Base-by-base conservation (phyloP, 139 green algal genomes). In the Volvox africanus region DNA sequence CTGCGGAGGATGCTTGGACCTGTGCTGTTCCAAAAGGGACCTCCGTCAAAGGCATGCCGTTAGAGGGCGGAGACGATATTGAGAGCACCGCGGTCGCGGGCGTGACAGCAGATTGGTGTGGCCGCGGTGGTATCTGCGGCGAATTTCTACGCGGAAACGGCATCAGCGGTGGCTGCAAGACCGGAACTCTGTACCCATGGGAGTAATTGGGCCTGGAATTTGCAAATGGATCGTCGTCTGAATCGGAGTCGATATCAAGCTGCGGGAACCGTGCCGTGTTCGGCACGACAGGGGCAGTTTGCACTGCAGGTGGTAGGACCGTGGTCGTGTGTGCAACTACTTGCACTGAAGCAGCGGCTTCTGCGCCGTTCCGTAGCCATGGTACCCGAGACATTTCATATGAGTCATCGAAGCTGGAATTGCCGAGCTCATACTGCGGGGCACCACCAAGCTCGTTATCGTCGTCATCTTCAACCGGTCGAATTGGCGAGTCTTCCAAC, bases 211-310 rank as follows among this genome's bases (percentile, higher is more conserved):
- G 65, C 11, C 21, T 24, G 21, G 65, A 36, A 16, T 67, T 9
- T 1, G 78, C 36, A 33, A 84, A 84, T 14, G 78, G 78, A 44
- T 84, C 78, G 35, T 84, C 78, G 35, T 84, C 78, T 37, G 75
- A 14, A 36, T 82, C 77, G 19, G 77, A 82, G 18, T 84, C 78
- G 36, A 44, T 13, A 33, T 67, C 78, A 33, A 21, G 35, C 28
- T 79, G 28, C 71, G 71, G 71, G 6, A 79, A 20, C 71, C 14
- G 71, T 1, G 19, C 19, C 75, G 30, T 13, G 75, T 30, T 81
- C 75, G 75, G 75, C 28, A 30, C 5, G 1, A 50, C 75, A n/a
- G 32, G 1, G 1, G 14, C 22, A 30, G 71, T 20, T 35, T 2
- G 24, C 32, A 81, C 5, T 33, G n/a, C 71, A 21, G 75, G 30